Percentiles rank a stretch among this genome's conserved stretches.
These are phyloP conservation scores for Scytalidium lignicola DNA, from an alignment of 2,329 filamentous ascomycete species.

Conservation along the genomic window DNA sequence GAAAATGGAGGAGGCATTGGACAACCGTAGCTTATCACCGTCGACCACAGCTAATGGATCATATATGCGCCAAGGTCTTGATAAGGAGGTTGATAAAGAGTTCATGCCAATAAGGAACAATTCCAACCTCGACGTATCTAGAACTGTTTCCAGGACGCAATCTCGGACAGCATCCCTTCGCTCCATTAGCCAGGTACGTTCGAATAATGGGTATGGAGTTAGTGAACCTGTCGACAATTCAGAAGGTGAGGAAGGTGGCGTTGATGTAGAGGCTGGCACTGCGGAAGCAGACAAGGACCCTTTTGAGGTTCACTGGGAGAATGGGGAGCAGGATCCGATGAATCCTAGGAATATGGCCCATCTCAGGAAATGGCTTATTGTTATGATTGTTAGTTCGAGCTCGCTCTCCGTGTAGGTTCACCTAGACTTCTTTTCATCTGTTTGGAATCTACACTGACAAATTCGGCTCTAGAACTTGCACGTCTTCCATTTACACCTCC, in stretches of 20 bases:
- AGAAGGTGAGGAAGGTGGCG: not conserved
- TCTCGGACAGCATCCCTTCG: not conserved
- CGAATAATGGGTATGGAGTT: slow-evolving; percentile 28
- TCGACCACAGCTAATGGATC: not conserved
- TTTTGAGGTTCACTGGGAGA: slow-evolving; percentile 72
- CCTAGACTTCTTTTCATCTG: slow-evolving; percentile 2
- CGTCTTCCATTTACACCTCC: slow-evolving; percentile 82
- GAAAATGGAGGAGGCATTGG: not conserved
- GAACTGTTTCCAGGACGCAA: not conserved
- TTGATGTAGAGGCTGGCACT: not conserved
- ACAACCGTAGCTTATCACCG: not conserved
- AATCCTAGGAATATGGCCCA: slow-evolving; percentile 66
- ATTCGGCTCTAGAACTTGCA: slow-evolving; percentile 57
- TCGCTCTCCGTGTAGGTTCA: slow-evolving; percentile 78
- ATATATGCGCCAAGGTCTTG: too few species aligned
- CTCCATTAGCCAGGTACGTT: slow-evolving; percentile 8
- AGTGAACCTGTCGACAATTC: not conserved
- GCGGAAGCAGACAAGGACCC: slow-evolving; percentile 32
- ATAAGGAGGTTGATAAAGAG: not conserved
- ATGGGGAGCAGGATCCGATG: slow-evolving; percentile 63
- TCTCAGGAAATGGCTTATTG: slow-evolving; percentile 73
- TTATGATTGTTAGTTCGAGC: slow-evolving; percentile 66
- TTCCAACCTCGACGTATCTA: not conserved
- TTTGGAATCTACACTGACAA: slow-evolving; percentile 6
- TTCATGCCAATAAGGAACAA: not conserved